These are phyloP conservation scores for Hypoxylon crocopeplum DNA, from an alignment of 495 filamentous ascomycete species.

Conservation along the genomic window DNA sequence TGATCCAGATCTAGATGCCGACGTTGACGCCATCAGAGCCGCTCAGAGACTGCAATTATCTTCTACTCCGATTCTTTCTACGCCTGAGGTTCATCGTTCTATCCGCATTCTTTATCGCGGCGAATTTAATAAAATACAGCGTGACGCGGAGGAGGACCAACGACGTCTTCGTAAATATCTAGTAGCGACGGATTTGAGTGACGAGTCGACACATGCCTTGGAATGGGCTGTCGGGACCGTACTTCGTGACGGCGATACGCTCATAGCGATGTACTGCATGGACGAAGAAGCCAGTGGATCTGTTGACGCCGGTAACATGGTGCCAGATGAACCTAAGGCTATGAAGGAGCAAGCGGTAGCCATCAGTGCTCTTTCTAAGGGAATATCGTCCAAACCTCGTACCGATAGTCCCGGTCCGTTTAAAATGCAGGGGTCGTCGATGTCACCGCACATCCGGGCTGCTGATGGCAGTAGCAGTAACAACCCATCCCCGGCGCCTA, in stretches of 20 bases:
- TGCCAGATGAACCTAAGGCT: slow-evolving; percentile 61
- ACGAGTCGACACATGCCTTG: slow-evolving; percentile 90
- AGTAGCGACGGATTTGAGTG: slow-evolving; percentile 89
- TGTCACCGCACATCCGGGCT: slow-evolving; percentile 40
- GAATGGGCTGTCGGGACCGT: slow-evolving; percentile 98
- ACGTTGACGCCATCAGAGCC: slow-evolving; percentile 79
- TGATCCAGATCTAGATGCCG: slow-evolving; percentile 85
- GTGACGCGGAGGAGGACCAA: slow-evolving; percentile 76
- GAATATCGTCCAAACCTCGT: slow-evolving; percentile 40
- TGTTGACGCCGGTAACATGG: slow-evolving; percentile 36
- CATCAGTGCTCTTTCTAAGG: slow-evolving; percentile 49
- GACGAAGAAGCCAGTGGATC: slow-evolving; percentile 78
- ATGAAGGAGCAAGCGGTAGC: slow-evolving; percentile 75
- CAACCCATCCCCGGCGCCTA: slow-evolving; percentile 52
- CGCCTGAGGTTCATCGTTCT: slow-evolving; percentile 75
- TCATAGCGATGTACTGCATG: slow-evolving; percentile 88
- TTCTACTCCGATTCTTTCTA: slow-evolving; percentile 77
- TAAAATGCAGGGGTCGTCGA: slow-evolving; percentile 35
- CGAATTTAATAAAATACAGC: slow-evolving; percentile 74
- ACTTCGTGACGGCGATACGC: slow-evolving; percentile 91
- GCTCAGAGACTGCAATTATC: slow-evolving; percentile 84
- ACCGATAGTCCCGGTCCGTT: slow-evolving; percentile 40
- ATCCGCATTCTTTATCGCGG: slow-evolving; percentile 90
- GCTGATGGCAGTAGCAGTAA: slow-evolving; percentile 30
- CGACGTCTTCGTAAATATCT: slow-evolving; percentile 85